Conservation (phyloP, 805 yeast genomes). For the Ogataea kodamae region DNA sequence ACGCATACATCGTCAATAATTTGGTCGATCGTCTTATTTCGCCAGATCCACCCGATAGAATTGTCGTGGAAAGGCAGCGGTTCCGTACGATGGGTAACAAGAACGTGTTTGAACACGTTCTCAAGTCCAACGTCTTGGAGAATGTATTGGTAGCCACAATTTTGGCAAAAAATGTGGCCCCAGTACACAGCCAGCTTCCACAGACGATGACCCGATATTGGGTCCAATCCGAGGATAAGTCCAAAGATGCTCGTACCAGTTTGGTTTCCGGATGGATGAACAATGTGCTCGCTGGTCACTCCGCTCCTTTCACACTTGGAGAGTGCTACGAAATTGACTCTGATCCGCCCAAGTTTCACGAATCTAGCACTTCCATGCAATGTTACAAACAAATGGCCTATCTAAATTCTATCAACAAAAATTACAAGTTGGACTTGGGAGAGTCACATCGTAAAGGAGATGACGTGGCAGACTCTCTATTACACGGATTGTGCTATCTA, state of each 20-base stretch:
- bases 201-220: conserved; percentile 32
- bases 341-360: not conserved
- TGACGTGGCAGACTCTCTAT: conserved; percentile 62
- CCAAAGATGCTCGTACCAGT: conserved; percentile 26
- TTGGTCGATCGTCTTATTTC: conserved; percentile 21
- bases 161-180: conserved; percentile 9
- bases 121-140: conserved; percentile 54
- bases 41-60: conserved; percentile 34
- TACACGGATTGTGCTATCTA: conserved; percentile 54
- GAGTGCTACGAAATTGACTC: conserved; percentile 1
- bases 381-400: conserved; percentile 26
- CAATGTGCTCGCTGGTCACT: conserved; percentile 1
- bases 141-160: conserved; percentile 37
- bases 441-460: conserved; percentile 45
- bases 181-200: conserved; percentile 26
- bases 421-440: conserved; percentile 7
- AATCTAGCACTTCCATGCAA: conserved; percentile 20
- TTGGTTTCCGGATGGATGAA: conserved; percentile 29
- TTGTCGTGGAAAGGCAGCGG: conserved; percentile 56
- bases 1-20: conserved; percentile 22
- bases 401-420: conserved; percentile 21
- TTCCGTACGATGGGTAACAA: conserved; percentile 46
- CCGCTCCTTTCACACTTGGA: conserved; percentile 7
- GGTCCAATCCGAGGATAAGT: conserved; percentile 17
- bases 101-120: conserved; percentile 46